Conservation (phyloP, 1,139 yeast species). For the Blastobotrys indianensis region DNA sequence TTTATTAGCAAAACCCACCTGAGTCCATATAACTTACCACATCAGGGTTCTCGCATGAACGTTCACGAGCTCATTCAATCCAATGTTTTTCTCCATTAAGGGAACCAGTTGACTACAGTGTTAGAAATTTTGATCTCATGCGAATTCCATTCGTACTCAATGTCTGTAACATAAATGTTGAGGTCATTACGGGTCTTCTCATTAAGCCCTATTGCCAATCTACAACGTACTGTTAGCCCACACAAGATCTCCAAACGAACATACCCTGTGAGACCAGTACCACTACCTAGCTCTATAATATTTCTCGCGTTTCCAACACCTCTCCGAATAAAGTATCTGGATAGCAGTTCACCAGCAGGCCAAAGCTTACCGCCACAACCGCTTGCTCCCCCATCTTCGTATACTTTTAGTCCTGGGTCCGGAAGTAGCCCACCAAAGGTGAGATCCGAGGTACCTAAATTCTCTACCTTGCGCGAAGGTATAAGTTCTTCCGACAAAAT, state of each 20-base stretch:
- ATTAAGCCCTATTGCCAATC: conserved; percentile 34
- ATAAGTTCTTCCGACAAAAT: conserved; percentile 25
- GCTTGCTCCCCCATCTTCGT: conserved; percentile 50
- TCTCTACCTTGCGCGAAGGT: conserved; percentile 34
- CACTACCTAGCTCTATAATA: conserved; percentile 49
- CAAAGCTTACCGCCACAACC: conserved; percentile 60
- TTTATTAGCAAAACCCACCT: not conserved
- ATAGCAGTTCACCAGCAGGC: conserved; percentile 52
- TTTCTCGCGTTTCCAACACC: conserved; percentile 28
- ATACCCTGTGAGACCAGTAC: conserved; percentile 50
- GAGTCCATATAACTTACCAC: conserved; percentile 32
- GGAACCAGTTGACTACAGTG: conserved; percentile 36
- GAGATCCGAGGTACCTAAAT: conserved; percentile 38
- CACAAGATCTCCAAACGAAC: conserved; percentile 10
- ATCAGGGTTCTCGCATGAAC: conserved; percentile 42
- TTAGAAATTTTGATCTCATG: not conserved
- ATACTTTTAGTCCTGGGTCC: conserved; percentile 38
- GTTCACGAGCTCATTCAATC: conserved; percentile 35
- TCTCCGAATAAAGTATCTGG: conserved; percentile 39
- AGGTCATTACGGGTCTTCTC: conserved; percentile 29
- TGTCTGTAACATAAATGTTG: conserved; percentile 42
- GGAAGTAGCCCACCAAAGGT: conserved; percentile 40
- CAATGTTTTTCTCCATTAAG: conserved; percentile 42
- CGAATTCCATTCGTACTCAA: conserved; percentile 23
- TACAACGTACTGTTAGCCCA: conserved; percentile 8